Percentiles rank a stretch among this genome's conserved stretches.
Evolutionary conservation across 2,329 filamentous ascomycete species (phyloP).

Genomic region (Cladosporium sp.): DNA sequence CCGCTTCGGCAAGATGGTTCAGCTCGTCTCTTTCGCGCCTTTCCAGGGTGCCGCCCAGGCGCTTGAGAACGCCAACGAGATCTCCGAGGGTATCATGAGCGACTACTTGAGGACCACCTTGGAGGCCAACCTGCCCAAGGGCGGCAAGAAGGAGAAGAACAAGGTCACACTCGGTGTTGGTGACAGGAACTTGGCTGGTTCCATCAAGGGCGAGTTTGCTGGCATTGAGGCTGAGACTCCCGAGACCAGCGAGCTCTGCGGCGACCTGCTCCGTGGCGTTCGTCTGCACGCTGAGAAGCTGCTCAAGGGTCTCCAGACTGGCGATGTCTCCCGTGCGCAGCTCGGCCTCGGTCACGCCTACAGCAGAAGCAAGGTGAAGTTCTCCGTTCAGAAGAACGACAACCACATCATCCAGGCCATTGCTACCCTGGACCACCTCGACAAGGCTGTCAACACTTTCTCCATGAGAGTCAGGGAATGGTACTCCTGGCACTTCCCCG

Average conservation of each 20-base stretch:
- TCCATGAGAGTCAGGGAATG: constrained; percentile 95
- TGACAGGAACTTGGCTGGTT: constrained; percentile 87
- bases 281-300: constrained; percentile 85
- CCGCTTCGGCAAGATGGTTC: constrained; percentile 94
- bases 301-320: constrained; percentile 84
- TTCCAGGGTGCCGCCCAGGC: constrained; percentile 88
- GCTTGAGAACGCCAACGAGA: constrained; percentile 88
- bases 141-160: constrained; percentile 97
- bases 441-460: constrained; percentile 97
- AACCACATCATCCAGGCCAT: constrained; percentile 98
- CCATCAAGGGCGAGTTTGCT: constrained; percentile 83
- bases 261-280: constrained; percentile 86
- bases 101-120: constrained; percentile 88
- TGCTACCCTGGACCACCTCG: constrained; percentile 86
- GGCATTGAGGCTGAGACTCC: constrained; percentile 88
- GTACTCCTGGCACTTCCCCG: constrained; percentile 99
- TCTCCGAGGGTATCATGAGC: constrained; percentile 90
- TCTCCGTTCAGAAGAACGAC: constrained; percentile 97
- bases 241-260: constrained; percentile 87
- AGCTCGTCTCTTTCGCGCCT: constrained; percentile 86
- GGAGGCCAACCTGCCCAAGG: constrained; percentile 89
- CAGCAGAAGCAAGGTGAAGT: constrained; percentile 98
- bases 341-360: constrained; percentile 97
- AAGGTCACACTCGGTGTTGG: constrained; percentile 83
- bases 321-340: constrained; percentile 87